These are phyloP conservation scores for Aspergillus conjunctus DNA, from an alignment of 495 filamentous ascomycete species.

Conservation along the genomic window DNA sequence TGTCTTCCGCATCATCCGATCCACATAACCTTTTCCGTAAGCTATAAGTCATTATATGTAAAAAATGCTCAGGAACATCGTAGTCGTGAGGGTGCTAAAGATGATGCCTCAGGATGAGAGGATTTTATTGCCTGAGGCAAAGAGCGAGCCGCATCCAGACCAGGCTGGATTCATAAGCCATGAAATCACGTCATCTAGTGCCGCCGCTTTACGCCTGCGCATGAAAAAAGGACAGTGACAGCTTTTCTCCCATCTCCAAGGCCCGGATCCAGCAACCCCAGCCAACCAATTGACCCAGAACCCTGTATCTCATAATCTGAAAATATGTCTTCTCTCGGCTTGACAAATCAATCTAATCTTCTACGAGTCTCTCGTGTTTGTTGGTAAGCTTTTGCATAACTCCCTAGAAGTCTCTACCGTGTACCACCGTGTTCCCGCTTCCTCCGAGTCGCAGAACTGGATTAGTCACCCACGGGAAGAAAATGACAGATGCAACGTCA, in stretches of 20 bases:
- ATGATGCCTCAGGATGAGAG: neutral
- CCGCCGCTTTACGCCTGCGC: constrained; percentile 24
- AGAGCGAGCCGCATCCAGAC: constrained; percentile 25
- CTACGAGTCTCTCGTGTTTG: constrained; percentile 18
- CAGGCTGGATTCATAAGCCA: constrained; percentile 31
- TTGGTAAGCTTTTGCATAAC: constrained; percentile 24
- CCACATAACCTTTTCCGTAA: too few species aligned
- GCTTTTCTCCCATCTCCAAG: constrained; percentile 9
- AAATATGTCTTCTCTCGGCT: constrained; percentile 21
- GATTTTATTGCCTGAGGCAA: constrained; percentile 19
- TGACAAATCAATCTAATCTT: constrained; percentile 26
- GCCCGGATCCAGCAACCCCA: neutral
- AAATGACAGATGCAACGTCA: constrained; percentile 24
- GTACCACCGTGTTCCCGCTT: constrained; percentile 2
- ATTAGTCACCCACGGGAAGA: constrained; percentile 19
- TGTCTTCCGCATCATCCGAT: too few species aligned
- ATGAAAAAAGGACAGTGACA: constrained; percentile 3
- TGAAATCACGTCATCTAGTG: constrained; percentile 29
- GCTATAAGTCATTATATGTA: too few species aligned
- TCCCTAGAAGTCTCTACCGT: constrained; percentile 9
- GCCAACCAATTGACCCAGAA: constrained; percentile 16
- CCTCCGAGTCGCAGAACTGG: neutral
- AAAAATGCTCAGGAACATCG: too few species aligned
- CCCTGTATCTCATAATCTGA: constrained; percentile 8
- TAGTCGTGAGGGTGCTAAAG: too few species aligned